Base-by-base conservation (phyloP, 2,329 filamentous ascomycete genomes). In the Penicillium sp. region DNA sequence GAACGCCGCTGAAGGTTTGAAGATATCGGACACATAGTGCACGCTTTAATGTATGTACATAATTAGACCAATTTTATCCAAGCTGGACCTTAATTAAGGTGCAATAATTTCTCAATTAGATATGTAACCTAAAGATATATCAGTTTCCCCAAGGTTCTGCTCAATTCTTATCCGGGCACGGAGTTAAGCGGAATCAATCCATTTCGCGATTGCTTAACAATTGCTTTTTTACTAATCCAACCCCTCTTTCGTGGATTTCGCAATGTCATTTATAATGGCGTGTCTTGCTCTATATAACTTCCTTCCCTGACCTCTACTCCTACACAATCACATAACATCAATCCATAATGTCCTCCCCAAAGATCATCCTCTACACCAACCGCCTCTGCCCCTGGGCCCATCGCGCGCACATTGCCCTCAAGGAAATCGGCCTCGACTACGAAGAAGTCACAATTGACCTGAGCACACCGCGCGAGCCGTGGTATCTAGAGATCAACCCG, bases 401-500 rank as follows among this genome's bases (percentile, higher is more conserved):
- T 69, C 87, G 90, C 35, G 88, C 85, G 1, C 87, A 92, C 65
- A 90, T 91, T 57, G 82, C 82, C 6, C 80, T 92, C 26, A 79
- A 82, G 31, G 89, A 91, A 68, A 81, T 89, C 13, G 79, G 80
- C 11, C 68, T 92, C 31, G 78, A 83, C 0, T 89, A 84, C 65
- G 85, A 89, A 55, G 86, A 90, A 62, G 85, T 89, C 58, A 83
- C 85, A 55, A 89, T 95, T 64, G 88, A 93, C 70, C 80, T 94
- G 45, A 73, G 76, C 63, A 81, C 74, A 10, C 89, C 90, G 0
- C 85, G 90, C 10, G 85, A 87, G 29, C 78, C 83, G 37, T 89
- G 87, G 79, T 94, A 93, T 70, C 82, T 94, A 9, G 78, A 86
- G 50, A 76, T 94, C 69, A 92, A 93, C 76, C 89, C 89, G 2